Base-by-base conservation (phyloP, 2,329 filamentous ascomycete genomes). In the Fusarium protoensiforme region DNA sequence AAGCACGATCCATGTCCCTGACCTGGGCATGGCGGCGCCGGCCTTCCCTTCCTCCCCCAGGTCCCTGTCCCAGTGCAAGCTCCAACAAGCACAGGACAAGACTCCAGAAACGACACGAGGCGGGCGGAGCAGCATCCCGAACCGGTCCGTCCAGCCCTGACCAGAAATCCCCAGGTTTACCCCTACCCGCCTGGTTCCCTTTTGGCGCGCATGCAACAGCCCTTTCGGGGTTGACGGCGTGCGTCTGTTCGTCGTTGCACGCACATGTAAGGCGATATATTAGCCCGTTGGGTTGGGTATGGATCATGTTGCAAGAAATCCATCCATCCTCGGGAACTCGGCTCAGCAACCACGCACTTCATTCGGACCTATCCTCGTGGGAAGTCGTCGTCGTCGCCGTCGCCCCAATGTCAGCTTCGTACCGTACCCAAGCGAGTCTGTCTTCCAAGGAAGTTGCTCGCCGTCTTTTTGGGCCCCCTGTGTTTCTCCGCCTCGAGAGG, bases 101-200 rank as follows among this genome's bases (percentile, higher is more conserved):
- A 41, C 33, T 61, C 64, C 68, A 65, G 18, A 62, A 66, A 72
- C 66, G 53, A 70, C 58, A 74, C 65, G 61, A 74, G 67, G 57
- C 67, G 70, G 69, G 70, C 72, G 73, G 72, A 73, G 71, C 61
- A 64, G 48, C 72, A 68, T 61, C 72, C 74, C 68, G 69, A 76
- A 72, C 65, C 59, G 63, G 69, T 65, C 73, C 69, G 66, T 43
- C 65, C 62, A 64, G 70, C 61, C 70, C 66, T 71, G 70, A 67
- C 22, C 22, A 48, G 43, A 27, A 27, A 72, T 51, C 71, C 71
- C 71, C 71, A 74, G 71, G 71, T 74, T 74, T 74, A 74, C 61
- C 71, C 69, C 65, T 72, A 66, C 68, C 24, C 61, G 43, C 43
- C 36, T 36, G 14, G 31, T 36, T 56, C 31, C 53, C 56, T 65